A percentile compares a stretch with the other conserved stretches of the same genome.
Evolutionary conservation across 352 stramenopile species (phyloP).

Genomic region (Pythium utonaiense): DNA sequence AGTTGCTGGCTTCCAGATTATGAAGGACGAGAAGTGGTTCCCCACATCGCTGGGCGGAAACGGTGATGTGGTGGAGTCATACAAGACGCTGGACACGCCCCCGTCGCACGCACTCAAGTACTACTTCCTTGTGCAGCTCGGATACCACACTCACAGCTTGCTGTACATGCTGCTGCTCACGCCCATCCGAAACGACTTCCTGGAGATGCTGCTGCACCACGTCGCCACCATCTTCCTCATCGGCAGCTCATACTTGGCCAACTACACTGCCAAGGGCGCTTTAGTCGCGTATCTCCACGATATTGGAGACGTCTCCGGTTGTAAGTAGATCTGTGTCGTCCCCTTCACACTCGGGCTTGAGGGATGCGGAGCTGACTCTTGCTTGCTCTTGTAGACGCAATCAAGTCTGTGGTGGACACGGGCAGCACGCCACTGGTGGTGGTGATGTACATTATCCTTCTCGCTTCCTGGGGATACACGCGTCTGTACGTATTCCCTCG

Average conservation of each 20-base stretch:
- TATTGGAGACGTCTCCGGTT: slow-evolving; percentile 50
- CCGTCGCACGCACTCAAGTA: slow-evolving; percentile 32
- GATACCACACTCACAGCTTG: slow-evolving; percentile 54
- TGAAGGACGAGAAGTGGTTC: slow-evolving; percentile 52
- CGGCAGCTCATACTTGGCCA: slow-evolving; percentile 48
- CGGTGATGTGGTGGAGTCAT: slow-evolving; percentile 30
- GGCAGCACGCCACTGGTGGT: slow-evolving; percentile 32
- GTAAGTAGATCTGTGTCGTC: slow-evolving; percentile 27
- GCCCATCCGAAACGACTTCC: slow-evolving; percentile 56
- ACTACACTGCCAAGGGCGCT: slow-evolving; percentile 44
- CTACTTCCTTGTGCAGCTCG: slow-evolving; percentile 54
- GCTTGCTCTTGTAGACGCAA: slow-evolving; percentile 35
- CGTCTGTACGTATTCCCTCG: slow-evolving; percentile 36
- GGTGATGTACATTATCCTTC: slow-evolving; percentile 33
- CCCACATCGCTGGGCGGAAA: slow-evolving; percentile 37
- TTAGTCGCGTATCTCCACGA: slow-evolving; percentile 52
- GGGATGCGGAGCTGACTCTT: no score
- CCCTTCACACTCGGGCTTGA: no score
- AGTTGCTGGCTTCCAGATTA: slow-evolving; percentile 33
- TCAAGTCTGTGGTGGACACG: slow-evolving; percentile 66
- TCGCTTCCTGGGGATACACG: slow-evolving; percentile 36
- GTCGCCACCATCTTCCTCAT: slow-evolving; percentile 59
- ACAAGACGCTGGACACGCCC: slow-evolving; percentile 28
- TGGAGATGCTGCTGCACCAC: slow-evolving; percentile 57
- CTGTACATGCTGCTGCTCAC: slow-evolving; percentile 57